Conservation (phyloP, 371 early-diverging fungal species). For the Haplosporangium sp. region DNA sequence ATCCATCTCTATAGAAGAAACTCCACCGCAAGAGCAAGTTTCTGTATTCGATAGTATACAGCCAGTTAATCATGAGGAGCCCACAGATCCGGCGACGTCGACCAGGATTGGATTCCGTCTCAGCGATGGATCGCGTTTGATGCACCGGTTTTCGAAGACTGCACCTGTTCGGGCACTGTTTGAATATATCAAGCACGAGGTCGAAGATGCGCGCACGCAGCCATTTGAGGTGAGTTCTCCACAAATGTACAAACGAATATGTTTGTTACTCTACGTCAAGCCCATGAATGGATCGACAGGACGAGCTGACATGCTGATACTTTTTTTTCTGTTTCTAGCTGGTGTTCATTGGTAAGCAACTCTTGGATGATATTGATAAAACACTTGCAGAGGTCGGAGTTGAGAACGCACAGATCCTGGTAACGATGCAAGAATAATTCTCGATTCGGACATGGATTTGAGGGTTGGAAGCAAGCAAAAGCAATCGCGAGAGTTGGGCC, state of each 20-base stretch:
- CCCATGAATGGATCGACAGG: no score
- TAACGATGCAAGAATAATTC: constrained; percentile 47
- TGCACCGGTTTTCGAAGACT: constrained; percentile 72
- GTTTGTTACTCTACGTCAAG: no score
- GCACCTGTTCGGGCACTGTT: constrained; percentile 74
- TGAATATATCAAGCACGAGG: constrained; percentile 74
- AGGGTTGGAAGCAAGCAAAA: neutral
- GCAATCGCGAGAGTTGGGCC: neutral
- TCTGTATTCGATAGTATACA: constrained; percentile 62
- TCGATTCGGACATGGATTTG: neutral
- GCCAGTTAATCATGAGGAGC: constrained; percentile 61
- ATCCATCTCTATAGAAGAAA: constrained; percentile 22
- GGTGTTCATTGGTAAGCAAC: constrained; percentile 71
- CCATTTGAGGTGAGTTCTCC: constrained; percentile 75
- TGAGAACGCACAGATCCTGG: constrained; percentile 67
- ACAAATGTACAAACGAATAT: neutral
- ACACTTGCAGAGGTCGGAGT: constrained; percentile 75
- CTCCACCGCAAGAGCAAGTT: constrained; percentile 29
- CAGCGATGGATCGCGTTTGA: constrained; percentile 72
- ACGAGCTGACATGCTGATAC: neutral
- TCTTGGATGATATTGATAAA: constrained; percentile 70
- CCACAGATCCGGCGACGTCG: constrained; percentile 62
- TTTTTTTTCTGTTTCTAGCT: constrained; percentile 48
- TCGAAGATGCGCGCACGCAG: constrained; percentile 68
- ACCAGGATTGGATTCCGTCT: constrained; percentile 80